A percentile compares a stretch with the other conserved stretches of the same genome.
phyloP scores from a whole-genome alignment of 768 basidiomycete genomes.

The Lactifluus piperatus region DNA sequence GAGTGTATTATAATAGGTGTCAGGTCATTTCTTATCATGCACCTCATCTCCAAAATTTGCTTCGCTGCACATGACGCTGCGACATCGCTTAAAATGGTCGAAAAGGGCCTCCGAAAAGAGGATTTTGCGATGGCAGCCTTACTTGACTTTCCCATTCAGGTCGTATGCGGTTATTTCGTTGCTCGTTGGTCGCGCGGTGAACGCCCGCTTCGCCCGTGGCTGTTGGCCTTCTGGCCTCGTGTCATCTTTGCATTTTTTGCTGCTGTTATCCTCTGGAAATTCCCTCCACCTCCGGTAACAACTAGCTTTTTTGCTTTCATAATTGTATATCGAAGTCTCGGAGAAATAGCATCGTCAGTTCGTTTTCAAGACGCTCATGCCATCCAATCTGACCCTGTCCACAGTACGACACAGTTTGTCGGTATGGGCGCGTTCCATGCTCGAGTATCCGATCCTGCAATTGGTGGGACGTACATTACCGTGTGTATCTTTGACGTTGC shows the following conservation, averaged over 20 bases:
- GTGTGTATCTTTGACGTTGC: constrained; percentile 35
- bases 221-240: constrained; percentile 85
- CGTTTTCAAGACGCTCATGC: neutral
- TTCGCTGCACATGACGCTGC: constrained; percentile 92
- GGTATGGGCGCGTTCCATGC: constrained; percentile 98
- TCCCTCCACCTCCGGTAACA: constrained; percentile 70
- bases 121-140: constrained; percentile 90
- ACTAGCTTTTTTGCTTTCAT: constrained; percentile 72
- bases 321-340: constrained; percentile 70
- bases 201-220: constrained; percentile 77
- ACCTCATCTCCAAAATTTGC: constrained; percentile 87
- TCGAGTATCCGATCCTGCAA: constrained; percentile 87
- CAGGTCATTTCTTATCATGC: constrained; percentile 76
- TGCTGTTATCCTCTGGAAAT: constrained; percentile 72
- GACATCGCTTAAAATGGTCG: constrained; percentile 87
- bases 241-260: constrained; percentile 63
- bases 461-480: constrained; percentile 99
- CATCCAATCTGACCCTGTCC: neutral
- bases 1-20: constrained; percentile 50
- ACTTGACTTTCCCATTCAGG: constrained; percentile 96
- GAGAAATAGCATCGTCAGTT: constrained; percentile 77
- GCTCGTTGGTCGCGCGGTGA: constrained; percentile 85
- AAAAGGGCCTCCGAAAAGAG: constrained; percentile 92
- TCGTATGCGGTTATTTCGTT: constrained; percentile 86
- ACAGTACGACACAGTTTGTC: constrained; percentile 93